Conservation (phyloP, 257 asterid genomes). For the Solanum dulcamara region DNA sequence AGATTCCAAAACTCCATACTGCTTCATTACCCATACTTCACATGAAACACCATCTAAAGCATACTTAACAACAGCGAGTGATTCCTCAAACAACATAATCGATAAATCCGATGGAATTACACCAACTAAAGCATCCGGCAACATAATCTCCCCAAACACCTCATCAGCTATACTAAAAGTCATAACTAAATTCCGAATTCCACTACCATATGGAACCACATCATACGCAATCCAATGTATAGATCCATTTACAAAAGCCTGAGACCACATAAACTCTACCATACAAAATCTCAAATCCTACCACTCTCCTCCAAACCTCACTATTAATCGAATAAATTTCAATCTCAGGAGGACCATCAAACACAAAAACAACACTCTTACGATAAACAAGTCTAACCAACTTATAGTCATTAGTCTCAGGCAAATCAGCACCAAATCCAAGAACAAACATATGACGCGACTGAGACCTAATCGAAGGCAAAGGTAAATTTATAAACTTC, state of each 20-base stretch:
- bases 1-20: constrained; percentile 31
- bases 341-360: constrained; percentile 21
- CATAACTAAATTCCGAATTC: constrained; percentile 13
- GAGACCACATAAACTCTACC: constrained; percentile 24
- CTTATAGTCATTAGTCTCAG: constrained; percentile 17
- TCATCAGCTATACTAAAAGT: constrained; percentile 29
- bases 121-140: constrained; percentile 24
- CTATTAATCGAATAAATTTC: constrained; percentile 31
- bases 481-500: constrained; percentile 20
- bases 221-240: constrained; percentile 42
- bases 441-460: constrained; percentile 18
- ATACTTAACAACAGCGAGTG: constrained; percentile 21
- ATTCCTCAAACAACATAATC: constrained; percentile 7
- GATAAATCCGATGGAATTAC: constrained; percentile 1
- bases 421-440: constrained; percentile 36
- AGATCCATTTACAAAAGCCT: constrained; percentile 22
- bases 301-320: constrained; percentile 31
- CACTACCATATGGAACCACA: background rate
- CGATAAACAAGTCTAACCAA: constrained; percentile 43
- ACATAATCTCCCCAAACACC: constrained; percentile 23
- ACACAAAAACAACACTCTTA: background rate
- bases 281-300: constrained; percentile 4
- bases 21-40: constrained; percentile 50
- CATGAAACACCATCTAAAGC: background rate
- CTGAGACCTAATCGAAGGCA: constrained; percentile 11